Percentiles rank a stretch among this genome's conserved stretches.
These are phyloP conservation scores for Russula sp. DNA, from an alignment of 768 basidiomycete genomes.

Conservation along the genomic window DNA sequence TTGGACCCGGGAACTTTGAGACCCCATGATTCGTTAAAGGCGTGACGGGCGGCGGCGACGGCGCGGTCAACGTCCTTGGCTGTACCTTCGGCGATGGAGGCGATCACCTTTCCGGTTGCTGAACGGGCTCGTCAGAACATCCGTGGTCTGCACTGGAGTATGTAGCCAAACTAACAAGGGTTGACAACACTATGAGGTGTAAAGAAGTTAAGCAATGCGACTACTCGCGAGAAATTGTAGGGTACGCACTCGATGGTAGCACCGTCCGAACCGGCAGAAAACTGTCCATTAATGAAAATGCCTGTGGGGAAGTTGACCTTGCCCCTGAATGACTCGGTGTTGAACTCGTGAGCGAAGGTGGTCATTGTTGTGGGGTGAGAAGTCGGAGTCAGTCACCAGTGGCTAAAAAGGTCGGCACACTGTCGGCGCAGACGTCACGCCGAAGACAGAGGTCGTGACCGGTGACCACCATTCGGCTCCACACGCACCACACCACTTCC, in stretches of 20 bases:
- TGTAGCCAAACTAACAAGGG: slow-evolving; percentile 33
- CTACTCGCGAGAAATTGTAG: neutral
- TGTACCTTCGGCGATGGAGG: no score
- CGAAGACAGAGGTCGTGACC: no score
- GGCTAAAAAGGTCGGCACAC: neutral
- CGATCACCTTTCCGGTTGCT: slow-evolving; percentile 52
- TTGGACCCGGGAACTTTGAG: slow-evolving; percentile 44
- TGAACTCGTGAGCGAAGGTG: slow-evolving; percentile 45
- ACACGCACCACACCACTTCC: no score
- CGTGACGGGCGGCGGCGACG: slow-evolving; percentile 57
- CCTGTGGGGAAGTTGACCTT: slow-evolving; percentile 51
- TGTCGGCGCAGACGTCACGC: no score
- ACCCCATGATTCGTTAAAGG: slow-evolving; percentile 64
- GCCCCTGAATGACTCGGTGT: slow-evolving; percentile 53
- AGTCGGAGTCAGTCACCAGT: neutral
- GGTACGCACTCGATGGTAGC: slow-evolving; percentile 66
- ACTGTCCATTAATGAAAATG: slow-evolving; percentile 67
- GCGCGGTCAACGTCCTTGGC: slow-evolving; percentile 70
- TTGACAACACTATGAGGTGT: slow-evolving; percentile 44
- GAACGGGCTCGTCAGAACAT: neutral
- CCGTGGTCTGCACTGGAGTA: neutral
- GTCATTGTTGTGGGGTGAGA: slow-evolving; percentile 29
- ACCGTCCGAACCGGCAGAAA: slow-evolving; percentile 45
- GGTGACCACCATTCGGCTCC: no score
- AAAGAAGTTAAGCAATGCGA: neutral